Evolutionary conservation across 495 filamentous ascomycete genomes (phyloP), one percentile per base, ranked within the genome.

Genomic region (Talaromyces liani): DNA sequence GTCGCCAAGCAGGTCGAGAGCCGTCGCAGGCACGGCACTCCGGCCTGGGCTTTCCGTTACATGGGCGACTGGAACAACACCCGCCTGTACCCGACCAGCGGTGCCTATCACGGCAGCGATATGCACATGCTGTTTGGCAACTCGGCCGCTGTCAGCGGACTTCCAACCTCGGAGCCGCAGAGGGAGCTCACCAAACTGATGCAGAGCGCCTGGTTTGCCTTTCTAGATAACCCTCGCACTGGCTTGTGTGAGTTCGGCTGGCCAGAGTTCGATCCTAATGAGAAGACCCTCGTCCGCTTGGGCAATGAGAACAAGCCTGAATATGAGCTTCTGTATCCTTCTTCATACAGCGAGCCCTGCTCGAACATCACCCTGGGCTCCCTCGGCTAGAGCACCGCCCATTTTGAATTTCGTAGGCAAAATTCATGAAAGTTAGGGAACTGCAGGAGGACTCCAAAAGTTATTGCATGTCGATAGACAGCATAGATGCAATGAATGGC

Each of bases 1-100:
- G 68, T 68, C 22, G 71, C 67, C 6, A 53, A 63, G 16, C 68
- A 73, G 20, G 79, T 76, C 10, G 69, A 66, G 29, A 71, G 70
- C 27, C 74, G 74, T 6, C 60, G 68, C 27, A 60, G 56, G 7
- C 65, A 71, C 31, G 67, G 65, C 18, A 71, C 74, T 14, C 78
- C 82, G 0, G 74, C 72, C 14, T 85, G 82, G 81, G 75, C 76
- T 20, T 84, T 79, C 63, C 77, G 80, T 49, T 85, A 82, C 63
- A 77, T 79, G 51, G 81, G 75, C 7, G 75, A 77, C 56, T 85
- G 78, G 69, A 70, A 74, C 1, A 82, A 81, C 64, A 71, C 76
- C 12, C 67, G 68, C 6, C 69, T 84, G 24, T 77, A 77, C 45
- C 77, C 77, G 1, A 70, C 67, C 20, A 78, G 75, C 47, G 79